phyloP scores from a whole-genome alignment of 768 basidiomycete species.

The Russula brevipes region DNA sequence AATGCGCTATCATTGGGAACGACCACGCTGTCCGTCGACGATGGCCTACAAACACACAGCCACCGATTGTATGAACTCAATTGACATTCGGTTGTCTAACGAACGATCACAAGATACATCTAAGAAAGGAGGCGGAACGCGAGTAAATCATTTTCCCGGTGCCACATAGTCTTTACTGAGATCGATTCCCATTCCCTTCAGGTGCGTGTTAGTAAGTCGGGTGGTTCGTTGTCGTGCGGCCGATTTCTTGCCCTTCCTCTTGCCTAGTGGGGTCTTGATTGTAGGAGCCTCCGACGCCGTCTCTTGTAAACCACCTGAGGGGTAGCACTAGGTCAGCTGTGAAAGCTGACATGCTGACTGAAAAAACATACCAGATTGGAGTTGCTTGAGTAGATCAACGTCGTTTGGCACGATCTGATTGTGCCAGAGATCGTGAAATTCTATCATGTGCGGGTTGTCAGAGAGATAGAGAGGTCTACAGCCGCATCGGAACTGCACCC shows the following conservation, averaged over 20 bases:
- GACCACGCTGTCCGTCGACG: no score
- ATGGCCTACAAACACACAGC: no score
- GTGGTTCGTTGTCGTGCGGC: conserved; percentile 69
- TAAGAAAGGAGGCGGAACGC: not conserved
- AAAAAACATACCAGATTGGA: conserved; percentile 56
- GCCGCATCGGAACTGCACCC: conserved; percentile 43
- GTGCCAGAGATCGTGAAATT: conserved; percentile 87
- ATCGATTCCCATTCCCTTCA: conserved; percentile 76
- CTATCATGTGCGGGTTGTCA: conserved; percentile 36
- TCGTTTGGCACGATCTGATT: conserved; percentile 79
- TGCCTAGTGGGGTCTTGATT: conserved; percentile 49
- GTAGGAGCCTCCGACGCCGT: conserved; percentile 59
- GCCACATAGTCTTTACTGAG: conserved; percentile 64
- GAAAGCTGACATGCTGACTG: no score
- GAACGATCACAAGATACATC: no score
- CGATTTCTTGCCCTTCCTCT: conserved; percentile 78
- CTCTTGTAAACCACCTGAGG: conserved; percentile 70
- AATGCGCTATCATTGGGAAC: no score
- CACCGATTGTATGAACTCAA: no score
- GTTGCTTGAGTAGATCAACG: conserved; percentile 71
- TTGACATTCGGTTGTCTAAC: no score
- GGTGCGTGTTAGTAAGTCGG: conserved; percentile 84
- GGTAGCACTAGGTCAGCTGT: conserved; percentile 2
- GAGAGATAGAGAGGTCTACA: not conserved
- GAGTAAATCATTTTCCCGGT: conserved; percentile 26